Conservation (phyloP, 257 asterid species). For the Petunia secreta region DNA sequence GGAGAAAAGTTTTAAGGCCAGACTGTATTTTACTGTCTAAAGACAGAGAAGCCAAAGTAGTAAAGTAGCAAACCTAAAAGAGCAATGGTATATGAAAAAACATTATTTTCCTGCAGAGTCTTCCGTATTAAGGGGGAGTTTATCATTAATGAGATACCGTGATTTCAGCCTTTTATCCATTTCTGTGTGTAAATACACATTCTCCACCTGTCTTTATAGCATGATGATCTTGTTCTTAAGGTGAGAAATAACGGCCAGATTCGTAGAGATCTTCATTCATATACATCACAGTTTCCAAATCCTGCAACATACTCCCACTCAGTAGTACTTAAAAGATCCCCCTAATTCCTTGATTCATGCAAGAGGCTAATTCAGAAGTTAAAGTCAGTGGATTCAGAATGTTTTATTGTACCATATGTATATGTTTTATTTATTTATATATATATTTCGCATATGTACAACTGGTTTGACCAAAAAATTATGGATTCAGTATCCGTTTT, state of each 20-base stretch:
- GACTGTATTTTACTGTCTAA: no score
- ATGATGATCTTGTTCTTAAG: neutral
- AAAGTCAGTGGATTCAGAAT: no score
- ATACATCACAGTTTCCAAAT: no score
- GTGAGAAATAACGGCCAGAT: conserved; percentile 30
- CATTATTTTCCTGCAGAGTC: conserved; percentile 27
- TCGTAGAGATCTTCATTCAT: conserved; percentile 34
- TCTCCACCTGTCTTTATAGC: neutral
- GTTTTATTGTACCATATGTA: no score
- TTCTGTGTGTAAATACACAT: conserved; percentile 33
- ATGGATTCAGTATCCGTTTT: no score
- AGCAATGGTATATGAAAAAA: conserved; percentile 35
- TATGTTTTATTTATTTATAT: no score
- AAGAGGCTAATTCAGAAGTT: neutral
- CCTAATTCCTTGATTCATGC: neutral
- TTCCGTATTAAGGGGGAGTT: neutral
- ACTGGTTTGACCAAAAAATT: no score
- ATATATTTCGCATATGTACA: no score
- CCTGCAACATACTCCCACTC: no score
- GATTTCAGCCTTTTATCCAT: neutral
- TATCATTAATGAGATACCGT: neutral
- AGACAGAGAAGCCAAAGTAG: neutral
- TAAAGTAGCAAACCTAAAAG: conserved; percentile 8
- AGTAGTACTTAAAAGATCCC: no score
- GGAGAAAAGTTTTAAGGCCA: no score